Evolutionary conservation across 2,329 filamentous ascomycete genomes (phyloP).

Genomic region (Ceratocystis eucalypticola): DNA sequence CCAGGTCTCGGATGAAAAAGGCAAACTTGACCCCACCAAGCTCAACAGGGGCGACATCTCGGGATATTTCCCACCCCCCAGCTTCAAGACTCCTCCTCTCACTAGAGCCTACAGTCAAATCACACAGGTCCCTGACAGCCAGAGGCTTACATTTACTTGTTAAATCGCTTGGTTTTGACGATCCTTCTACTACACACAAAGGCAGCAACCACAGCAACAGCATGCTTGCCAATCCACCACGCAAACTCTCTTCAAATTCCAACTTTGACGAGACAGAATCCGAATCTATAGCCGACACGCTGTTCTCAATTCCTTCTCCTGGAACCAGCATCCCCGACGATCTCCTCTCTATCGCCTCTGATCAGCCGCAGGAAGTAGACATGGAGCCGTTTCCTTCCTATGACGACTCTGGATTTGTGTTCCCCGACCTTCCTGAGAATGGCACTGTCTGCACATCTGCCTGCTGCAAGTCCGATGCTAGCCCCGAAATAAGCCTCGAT

Average conservation of each 20-base stretch:
- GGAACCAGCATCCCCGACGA: conserved; percentile 4
- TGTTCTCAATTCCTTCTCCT: not conserved
- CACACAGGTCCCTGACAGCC: not conserved
- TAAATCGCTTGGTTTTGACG: not conserved
- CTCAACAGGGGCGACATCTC: not conserved
- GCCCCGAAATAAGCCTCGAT: not conserved
- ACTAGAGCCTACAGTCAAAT: not conserved
- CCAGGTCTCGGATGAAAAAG: not conserved
- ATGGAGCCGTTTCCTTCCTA: conserved; percentile 16
- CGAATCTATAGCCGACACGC: not conserved
- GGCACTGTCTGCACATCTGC: not conserved
- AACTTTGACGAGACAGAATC: conserved; percentile 9
- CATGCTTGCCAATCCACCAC: not conserved
- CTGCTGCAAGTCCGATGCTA: not conserved
- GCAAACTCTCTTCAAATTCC: not conserved
- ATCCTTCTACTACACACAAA: not conserved
- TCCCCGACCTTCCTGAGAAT: conserved; percentile 1
- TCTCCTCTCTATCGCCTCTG: not conserved
- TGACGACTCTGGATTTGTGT: conserved; percentile 15
- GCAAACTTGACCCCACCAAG: not conserved
- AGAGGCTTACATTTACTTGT: not conserved
- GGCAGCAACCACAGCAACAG: not conserved
- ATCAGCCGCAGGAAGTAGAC: not conserved
- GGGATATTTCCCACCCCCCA: not conserved
- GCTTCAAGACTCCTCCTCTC: not conserved